Evolutionary conservation across 805 yeast species (phyloP).

Genomic region (Crinitomyces ghanaensis): DNA sequence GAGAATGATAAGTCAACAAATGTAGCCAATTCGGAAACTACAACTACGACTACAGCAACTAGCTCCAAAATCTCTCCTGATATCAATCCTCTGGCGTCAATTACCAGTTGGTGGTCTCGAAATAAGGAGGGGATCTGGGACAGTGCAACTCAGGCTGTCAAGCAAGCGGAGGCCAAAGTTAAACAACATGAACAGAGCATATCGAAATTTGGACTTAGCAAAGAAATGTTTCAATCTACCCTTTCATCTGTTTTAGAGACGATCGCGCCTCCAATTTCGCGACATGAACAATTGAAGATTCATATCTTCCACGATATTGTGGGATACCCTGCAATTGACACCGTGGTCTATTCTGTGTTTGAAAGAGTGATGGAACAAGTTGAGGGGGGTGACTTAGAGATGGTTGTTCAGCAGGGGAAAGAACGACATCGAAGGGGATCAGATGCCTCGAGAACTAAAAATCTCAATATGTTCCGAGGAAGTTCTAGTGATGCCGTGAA

Average conservation of each 20-base stretch:
- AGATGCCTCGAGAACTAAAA: slow-evolving; percentile 28
- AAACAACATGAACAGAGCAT: slow-evolving; percentile 18
- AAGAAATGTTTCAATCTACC: slow-evolving; percentile 22
- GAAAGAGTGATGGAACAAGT: slow-evolving; percentile 47
- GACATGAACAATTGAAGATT: slow-evolving; percentile 33
- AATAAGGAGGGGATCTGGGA: slow-evolving; percentile 31
- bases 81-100: slow-evolving; percentile 21
- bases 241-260: slow-evolving; percentile 29
- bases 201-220: slow-evolving; percentile 12
- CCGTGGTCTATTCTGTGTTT: slow-evolving; percentile 48
- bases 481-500: slow-evolving; percentile 77
- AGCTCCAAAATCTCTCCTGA: not conserved
- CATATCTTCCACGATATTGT: slow-evolving; percentile 36
- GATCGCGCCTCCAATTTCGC: slow-evolving; percentile 34
- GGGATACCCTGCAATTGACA: slow-evolving; percentile 37
- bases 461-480: slow-evolving; percentile 65
- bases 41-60: not conserved
- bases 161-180: slow-evolving; percentile 32
- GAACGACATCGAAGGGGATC: slow-evolving; percentile 29
- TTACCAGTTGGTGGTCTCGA: slow-evolving; percentile 28
- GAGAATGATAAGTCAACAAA: not conserved
- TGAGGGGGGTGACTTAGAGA: slow-evolving; percentile 29
- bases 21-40: not conserved
- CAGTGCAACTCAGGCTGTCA: slow-evolving; percentile 28
- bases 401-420: slow-evolving; percentile 37